Evolutionary conservation across 2,329 filamentous ascomycete genomes (phyloP), one percentile per base, ranked within the genome.

Genomic region (Arthroderma sp.): DNA sequence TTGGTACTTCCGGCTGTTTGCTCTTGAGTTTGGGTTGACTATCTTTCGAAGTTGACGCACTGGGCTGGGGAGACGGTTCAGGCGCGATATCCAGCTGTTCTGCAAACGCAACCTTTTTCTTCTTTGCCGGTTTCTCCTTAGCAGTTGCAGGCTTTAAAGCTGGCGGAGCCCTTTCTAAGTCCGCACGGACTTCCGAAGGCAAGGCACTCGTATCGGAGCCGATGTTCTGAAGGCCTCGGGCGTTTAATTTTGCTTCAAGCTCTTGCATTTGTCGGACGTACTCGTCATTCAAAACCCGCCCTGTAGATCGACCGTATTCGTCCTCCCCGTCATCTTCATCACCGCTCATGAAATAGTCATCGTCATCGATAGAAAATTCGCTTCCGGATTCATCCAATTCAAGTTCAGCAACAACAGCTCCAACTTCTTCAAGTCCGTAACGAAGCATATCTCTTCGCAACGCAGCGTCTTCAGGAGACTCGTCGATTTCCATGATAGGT

Each of bases 371-470:
- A 4, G 67, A 69, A 6, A 68, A 53, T 2, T 73, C 68, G 47
- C 67, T 71, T 29, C 59, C 68, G 11, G 70, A 70, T 48, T 88
- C 81, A 50, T 94, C 85, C 1, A 96, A 63, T 47, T 93, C 78
- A 38, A 98, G 74, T 64, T 96, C 87, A 10, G 91, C 91, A 10
- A 98, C 91, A 2, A 98, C 84, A 33, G 85, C 79, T 3, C 87
- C 86, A 46, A 98, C 81, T 61, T 96, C 89, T 38, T 82, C 81
- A 63, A 94, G 69, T 49, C 85, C 81, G 58, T 96, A 98, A 50
- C 84, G 75, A 5, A 96, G 72, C 88, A 98, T 96, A 57, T 95
- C 81, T 46, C 81, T 77, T 4, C 91, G 80, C 27, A 94, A 63
- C 30, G 74, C 74, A 3, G 86, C 83, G 50, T 95, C 89, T 52